Evolutionary conservation across 2,329 filamentous ascomycete genomes (phyloP), one percentile per base, ranked within the genome.

Genomic region (Calonectria hongkongensis): DNA sequence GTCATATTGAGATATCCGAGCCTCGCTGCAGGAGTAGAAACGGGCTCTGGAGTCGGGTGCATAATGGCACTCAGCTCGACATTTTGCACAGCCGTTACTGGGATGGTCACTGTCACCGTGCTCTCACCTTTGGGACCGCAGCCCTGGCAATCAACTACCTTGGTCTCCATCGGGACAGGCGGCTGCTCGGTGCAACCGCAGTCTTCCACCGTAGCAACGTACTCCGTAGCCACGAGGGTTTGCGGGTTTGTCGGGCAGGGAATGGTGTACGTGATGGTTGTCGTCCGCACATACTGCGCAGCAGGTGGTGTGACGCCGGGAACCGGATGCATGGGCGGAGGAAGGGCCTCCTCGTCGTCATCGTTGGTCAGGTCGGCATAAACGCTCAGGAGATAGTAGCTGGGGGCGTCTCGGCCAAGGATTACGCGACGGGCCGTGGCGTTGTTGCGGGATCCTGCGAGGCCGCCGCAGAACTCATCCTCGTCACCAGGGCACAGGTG

Each of bases 391-490:
- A 88, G 82, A 47, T 82, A 76, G 48, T 76, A 79, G 69, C 75
- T 73, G 10, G 82, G 80, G 3, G 78, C 76, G 15, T 82, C 83
- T 39, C 81, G 81, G 36, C 79, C 79, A 8, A 70, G 71, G 21
- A 73, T 47, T 70, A 74, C 33, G 65, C 74, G 74, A 4, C 70
- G 73, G 10, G 56, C 54, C 12, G 63, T 73, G 25, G 41, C 66
- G 39, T 62, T 64, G 60, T 43, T 70, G 43, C 45, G 28, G 28
- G n/a, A 54, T 30, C 72, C 66, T 16, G 80, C 68, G 27, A 80
- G 74, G 16, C 87, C 87, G 51, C 88, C 87, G 77, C 88, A 89
- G 70, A 83, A 80, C 73, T 87, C 75, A 2, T 39, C 33, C 0
- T 73, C 71, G 71, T 88, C 81, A 2, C 87, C 87, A 0, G 87